A percentile compares a stretch with the other conserved stretches of the same genome.
Conservation (phyloP, 345 rosid species). For the Brassica nigra region DNA sequence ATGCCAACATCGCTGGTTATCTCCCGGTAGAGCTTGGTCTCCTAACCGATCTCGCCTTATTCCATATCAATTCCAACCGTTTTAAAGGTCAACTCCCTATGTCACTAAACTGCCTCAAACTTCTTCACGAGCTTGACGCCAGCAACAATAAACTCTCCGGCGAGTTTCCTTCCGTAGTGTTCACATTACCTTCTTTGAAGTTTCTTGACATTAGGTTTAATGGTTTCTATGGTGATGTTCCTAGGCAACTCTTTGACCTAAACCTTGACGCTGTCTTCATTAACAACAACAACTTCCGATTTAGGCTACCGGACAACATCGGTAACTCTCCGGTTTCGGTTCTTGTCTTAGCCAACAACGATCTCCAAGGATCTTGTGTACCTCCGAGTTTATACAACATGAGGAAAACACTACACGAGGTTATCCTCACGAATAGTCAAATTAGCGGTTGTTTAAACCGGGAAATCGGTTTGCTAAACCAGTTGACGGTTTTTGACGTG, state of each 20-base stretch:
- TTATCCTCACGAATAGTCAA: slow-evolving; percentile 56
- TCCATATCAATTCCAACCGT: slow-evolving; percentile 78
- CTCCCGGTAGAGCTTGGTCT: slow-evolving; percentile 75
- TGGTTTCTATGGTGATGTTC: slow-evolving; percentile 59
- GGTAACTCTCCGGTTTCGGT: slow-evolving; percentile 82
- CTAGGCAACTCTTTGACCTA: slow-evolving; percentile 58
- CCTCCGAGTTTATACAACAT: slow-evolving; percentile 66
- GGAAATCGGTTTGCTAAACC: slow-evolving; percentile 56
- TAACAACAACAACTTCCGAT: slow-evolving; percentile 75
- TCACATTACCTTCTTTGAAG: slow-evolving; percentile 64
- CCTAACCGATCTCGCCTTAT: slow-evolving; percentile 69
- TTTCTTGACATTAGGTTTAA: slow-evolving; percentile 82
- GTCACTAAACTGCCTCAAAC: slow-evolving; percentile 47
- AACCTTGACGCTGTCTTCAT: slow-evolving; percentile 83
- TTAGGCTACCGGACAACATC: slow-evolving; percentile 62
- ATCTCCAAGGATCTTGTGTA: slow-evolving; percentile 60
- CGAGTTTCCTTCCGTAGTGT: slow-evolving; percentile 61
- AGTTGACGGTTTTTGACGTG: slow-evolving; percentile 72
- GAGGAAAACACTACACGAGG: slow-evolving; percentile 58
- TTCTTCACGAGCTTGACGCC: slow-evolving; percentile 71
- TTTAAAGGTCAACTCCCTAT: slow-evolving; percentile 65
- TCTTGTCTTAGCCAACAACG: slow-evolving; percentile 73
- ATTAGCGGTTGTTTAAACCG: slow-evolving; percentile 66
- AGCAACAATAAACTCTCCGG: slow-evolving; percentile 77
- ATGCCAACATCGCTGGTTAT: slow-evolving; percentile 62